Base-by-base conservation (phyloP, 202 grass and related monocot genomes). In the Miscanthus sacchariflorus region DNA sequence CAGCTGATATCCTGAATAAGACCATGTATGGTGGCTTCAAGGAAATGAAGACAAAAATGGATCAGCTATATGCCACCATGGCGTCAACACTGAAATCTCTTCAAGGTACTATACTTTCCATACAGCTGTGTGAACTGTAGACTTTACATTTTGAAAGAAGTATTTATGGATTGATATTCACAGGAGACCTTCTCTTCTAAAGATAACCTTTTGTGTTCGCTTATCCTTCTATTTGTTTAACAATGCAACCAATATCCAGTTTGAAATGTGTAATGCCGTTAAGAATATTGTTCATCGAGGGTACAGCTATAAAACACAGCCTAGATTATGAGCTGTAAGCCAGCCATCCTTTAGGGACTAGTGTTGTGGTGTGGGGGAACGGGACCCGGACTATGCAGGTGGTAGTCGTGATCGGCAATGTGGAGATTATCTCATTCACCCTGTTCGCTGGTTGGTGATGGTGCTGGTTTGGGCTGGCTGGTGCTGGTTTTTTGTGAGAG, bases 41-140 rank as follows among this genome's bases (percentile, higher is more conserved):
- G 80, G 81, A 88, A 75, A 92, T 96, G 92, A 96, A 96, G 88
- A 96, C 92, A 81, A 95, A 95, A 92, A 72, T 92, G 83, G 86
- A 92, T 79, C 94, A 96, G 84, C 88, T 99, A 69, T 96, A 99
- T 95, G 85, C 87, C 85, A 96, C 96, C 81, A 63, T 99, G 78
- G 89, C 78, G 30, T 96, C 92, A 44, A 90, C 85, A 43, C 82
- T 99, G 59, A 99, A 90, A 88, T 86, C 83, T 90, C 78, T 96
- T 84, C 96, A 91, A 95, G 94, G 94, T 98, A 90, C 46, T 73
- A 68, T 64, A 82, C 84, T 68, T 85, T 27, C 6, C 27, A 13
- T 78, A 82, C 13, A 25, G 28, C 75, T 61, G 25, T 33, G 7
- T 78, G 38, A 68, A 85, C 24, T 72, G 18, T 72, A 78, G 46